Base-by-base conservation (phyloP, 495 filamentous ascomycete species). In the Neurospora africana region DNA sequence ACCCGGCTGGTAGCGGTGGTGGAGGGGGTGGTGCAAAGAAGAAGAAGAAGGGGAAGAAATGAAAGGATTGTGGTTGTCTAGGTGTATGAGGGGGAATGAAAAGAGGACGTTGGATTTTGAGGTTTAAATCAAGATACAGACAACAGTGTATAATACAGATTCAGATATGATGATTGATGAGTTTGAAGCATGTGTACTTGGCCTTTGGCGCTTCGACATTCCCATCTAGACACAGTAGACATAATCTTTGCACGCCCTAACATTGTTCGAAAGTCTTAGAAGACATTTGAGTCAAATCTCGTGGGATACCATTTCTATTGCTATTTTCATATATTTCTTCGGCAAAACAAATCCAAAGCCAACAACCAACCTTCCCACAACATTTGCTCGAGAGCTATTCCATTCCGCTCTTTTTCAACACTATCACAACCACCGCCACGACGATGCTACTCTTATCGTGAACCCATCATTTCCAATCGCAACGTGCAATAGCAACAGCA, bases 11-110 rank as follows among this genome's bases (percentile, higher is more conserved):
- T 21, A 69, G 68, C 5, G 53, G 71, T 9, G 47, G 47, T 13
- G 77, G 78, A 38, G 84, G 85, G 5, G 77, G 58, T 11, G 74
- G 69, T 30, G 72, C 68, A 43, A 81, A 81, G 39, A 91, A 90
- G 80, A 92, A 91, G 82, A 92, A 91, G 86, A 93, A 92, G 86
- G 89, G 87, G 23, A 91, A 90, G 81, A 90, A 89, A 82, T 89
- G 81, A 75, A 65, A 2, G 47, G 2, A 38, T 38, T 11, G 37
- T 38, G 37, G 37, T 38, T 38, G 37, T 36, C 37, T 38, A 38
- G 37, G 37, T 38, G 37, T 38, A 38, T 38, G 9, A 37, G 37
- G 37, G 53, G 27, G 13, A 2, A 13, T 33, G 27, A 61, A 61
- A 61, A 61, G 10, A 5, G 53, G 13, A 15, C 9, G 27, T 33